A percentile compares a stretch with the other conserved stretches of the same genome.
phyloP scores from a whole-genome alignment of 2,329 filamentous ascomycete genomes.

The Coniella lustricola region DNA sequence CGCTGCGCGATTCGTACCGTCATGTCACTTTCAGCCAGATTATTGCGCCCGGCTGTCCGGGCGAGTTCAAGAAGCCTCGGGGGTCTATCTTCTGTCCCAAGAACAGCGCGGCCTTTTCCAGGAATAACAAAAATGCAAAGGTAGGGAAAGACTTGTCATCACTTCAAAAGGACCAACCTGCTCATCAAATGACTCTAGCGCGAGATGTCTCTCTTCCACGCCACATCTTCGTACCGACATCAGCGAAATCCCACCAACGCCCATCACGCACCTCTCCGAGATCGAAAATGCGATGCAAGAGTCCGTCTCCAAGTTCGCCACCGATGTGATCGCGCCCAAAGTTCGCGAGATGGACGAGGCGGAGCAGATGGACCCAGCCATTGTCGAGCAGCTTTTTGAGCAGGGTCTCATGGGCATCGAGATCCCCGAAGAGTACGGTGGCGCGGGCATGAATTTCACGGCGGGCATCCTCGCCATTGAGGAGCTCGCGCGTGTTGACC shows the following conservation, averaged over 20 bases:
- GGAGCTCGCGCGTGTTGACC: constrained; percentile 88
- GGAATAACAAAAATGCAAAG: constrained; percentile 21
- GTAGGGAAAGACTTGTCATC: constrained; percentile 20
- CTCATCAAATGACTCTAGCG: constrained; percentile 20
- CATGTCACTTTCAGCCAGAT: constrained; percentile 45
- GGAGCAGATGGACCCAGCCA: constrained; percentile 79
- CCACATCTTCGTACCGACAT: constrained; percentile 54
- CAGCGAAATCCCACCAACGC: constrained; percentile 75
- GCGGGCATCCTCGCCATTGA: constrained; percentile 93
- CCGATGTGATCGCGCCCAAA: constrained; percentile 80
- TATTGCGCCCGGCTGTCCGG: constrained; percentile 44
- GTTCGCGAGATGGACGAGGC: constrained; percentile 97
- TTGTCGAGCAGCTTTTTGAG: constrained; percentile 93
- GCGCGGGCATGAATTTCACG: constrained; percentile 98
- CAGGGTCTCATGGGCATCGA: constrained; percentile 96
- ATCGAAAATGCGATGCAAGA: constrained; percentile 85
- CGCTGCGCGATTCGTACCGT: constrained; percentile 5
- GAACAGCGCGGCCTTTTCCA: constrained; percentile 18
- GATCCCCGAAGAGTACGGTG: constrained; percentile 94
- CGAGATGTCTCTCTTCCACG: constrained; percentile 55
- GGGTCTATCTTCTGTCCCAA: constrained; percentile 23
- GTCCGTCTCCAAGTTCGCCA: constrained; percentile 82
- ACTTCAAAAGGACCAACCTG: neutral
- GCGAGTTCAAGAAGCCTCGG: constrained; percentile 32
- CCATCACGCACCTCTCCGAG: constrained; percentile 88